Base-by-base conservation (phyloP, 371 early-diverging fungal species). In the Mucor ambiguus region DNA sequence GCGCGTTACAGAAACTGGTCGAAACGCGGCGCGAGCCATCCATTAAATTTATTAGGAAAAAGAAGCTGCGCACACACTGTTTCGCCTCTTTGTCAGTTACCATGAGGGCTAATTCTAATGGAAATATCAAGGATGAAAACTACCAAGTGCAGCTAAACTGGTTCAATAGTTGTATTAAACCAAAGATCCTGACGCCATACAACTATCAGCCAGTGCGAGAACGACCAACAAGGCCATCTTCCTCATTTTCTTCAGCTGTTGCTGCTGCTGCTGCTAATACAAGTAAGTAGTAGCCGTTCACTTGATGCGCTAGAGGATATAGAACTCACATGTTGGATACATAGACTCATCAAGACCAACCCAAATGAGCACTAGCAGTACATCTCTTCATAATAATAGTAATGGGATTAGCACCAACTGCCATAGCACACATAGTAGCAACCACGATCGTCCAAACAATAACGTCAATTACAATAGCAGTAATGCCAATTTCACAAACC, bases 141-240 rank as follows among this genome's bases (percentile, higher is more conserved):
- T 72, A 68, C 29, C 20, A 61, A 22, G 62, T 62, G 20, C 68
- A 68, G n/a, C 11, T 72, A n/a, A 33, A 56, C n/a, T 72, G 72
- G 72, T 68, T 65, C 11, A 72, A 72, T 54, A 44, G 9, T 28
- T 28, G 24, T 3, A 29, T 65, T 38, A 54, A 64, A 26, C 68
- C 72, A 16, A 28, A 52, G 18, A 49, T 60, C n/a, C 14, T 65
- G 1, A 70, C 61, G 4, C 11, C 20, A 3, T 61, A 64, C 61
- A 3, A 46, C 41, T 11, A 20, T 29, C 20, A n/a, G 1, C 35
- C 38, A 30, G 60, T 52, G 32, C 55, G 38, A n/a, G 30, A 29
- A 33, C 35, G 22, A 10, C 22, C 20, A 37, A 20, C 24, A 11
- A n/a, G 12, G 4, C 22, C 8, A 37, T n/a, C 37, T 33, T 20